phyloP scores from a whole-genome alignment of 768 basidiomycete genomes.

The Lactifluus pinguis region DNA sequence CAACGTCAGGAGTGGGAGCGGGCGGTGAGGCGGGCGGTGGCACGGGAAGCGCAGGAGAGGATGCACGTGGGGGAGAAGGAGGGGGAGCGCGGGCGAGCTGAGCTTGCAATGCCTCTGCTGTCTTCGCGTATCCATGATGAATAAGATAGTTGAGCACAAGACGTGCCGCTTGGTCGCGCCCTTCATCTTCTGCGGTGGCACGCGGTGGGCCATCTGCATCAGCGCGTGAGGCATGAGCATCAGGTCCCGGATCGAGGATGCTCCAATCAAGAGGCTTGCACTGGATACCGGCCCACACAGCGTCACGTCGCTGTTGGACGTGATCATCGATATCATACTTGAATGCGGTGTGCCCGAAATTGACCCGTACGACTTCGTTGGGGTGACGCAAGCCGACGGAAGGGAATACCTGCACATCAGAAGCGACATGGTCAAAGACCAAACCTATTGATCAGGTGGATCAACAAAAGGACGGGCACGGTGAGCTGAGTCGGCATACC shows the following conservation, averaged over 20 bases:
- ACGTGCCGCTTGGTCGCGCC: conserved; percentile 39
- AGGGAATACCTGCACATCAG: conserved; percentile 63
- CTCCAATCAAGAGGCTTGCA: conserved; percentile 43
- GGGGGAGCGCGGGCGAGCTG: conserved; percentile 26
- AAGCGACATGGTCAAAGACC: conserved; percentile 66
- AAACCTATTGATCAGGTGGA: conserved; percentile 34
- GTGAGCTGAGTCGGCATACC: conserved; percentile 31
- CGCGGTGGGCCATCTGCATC: conserved; percentile 36
- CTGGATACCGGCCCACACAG: conserved; percentile 60
- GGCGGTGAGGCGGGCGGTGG: conserved; percentile 15
- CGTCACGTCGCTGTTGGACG: conserved; percentile 59
- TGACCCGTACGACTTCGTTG: conserved; percentile 70
- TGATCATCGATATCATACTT: conserved; percentile 85
- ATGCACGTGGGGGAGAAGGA: neutral
- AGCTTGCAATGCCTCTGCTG: conserved; percentile 57
- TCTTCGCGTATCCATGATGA: conserved; percentile 75
- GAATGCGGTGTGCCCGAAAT: conserved; percentile 85
- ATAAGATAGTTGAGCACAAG: conserved; percentile 74
- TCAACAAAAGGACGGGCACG: conserved; percentile 11
- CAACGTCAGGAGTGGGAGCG: conserved; percentile 14
- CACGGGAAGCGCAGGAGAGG: conserved; percentile 16
- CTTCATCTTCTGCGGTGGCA: conserved; percentile 33
- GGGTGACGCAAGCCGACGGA: conserved; percentile 81
- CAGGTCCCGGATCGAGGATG: conserved; percentile 21
- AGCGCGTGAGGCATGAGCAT: neutral